Base-by-base conservation (phyloP, 345 rosid genomes). In the Citrus hindsii region DNA sequence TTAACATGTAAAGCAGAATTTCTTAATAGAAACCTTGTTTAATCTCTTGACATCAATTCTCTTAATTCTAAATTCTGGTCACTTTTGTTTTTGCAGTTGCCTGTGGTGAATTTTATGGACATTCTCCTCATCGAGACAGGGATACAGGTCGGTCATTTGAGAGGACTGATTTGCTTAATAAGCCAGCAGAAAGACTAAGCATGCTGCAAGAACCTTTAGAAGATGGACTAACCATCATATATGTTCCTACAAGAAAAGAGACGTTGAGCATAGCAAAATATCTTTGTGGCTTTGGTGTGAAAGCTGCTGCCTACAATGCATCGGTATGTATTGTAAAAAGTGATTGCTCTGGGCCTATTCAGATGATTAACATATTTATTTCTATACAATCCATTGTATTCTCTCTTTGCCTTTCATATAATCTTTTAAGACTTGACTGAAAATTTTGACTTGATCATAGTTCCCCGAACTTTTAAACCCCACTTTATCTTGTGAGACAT, bases 291-390 rank as follows among this genome's bases (percentile, higher is more conserved):
- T 82, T 42, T 77, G 97, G 95, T 25, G 89, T 93, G 76, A 90
- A 88, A 78, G 98, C 98, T 85, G 97, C 98, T 81, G 97, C 98
- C 83, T 93, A 92, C 77, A 89, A 93, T 88, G 98, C 98, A 64
- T 79, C 82, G 84, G 97, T 93, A 92, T 79, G 79, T 70, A 71
- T 66, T 30, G 21, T 33, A 28, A 28, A 48, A 27, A 73, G 59
- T 71, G 22, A 53, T 60, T 51, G 42, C 63, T 35, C 7, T 18
- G 13, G 28, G 16, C 69, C 30, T 28, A 55, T 63, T 21, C 59
- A 28, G 60, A 37, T 71, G 51, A 27, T 55, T 67, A 28, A 14
- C 32, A 76, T 58, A 4, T 12, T 75, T 75, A 63, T 5, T 37
- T 62, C 59, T 63, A 28, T 37, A 16, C 42, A 73, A 30, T 73